These are phyloP conservation scores for Coleophoma cylindrospora DNA, from an alignment of 2,329 filamentous ascomycete species.

Conservation along the genomic window DNA sequence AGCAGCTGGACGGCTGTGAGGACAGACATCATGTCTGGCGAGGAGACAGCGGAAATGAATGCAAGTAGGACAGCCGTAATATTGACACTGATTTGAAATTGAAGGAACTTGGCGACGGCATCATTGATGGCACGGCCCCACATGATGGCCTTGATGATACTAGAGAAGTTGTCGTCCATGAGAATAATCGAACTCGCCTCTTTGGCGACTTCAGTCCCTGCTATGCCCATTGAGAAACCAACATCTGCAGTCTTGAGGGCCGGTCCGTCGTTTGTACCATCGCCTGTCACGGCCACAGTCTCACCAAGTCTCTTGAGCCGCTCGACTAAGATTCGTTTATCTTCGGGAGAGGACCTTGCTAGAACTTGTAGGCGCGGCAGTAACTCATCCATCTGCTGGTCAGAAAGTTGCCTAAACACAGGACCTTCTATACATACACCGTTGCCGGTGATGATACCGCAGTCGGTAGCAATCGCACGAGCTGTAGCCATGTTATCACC, in stretches of 20 bases:
- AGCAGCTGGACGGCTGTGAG: conserved; percentile 62
- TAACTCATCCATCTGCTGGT: conserved; percentile 58
- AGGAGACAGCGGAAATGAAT: conserved; percentile 57
- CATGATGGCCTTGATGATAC: conserved; percentile 78
- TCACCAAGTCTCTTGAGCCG: conserved; percentile 68
- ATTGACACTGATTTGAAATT: conserved; percentile 65
- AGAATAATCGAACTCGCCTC: conserved; percentile 81
- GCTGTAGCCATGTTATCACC: conserved; percentile 79
- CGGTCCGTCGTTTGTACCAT: conserved; percentile 80
- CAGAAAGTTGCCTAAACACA: conserved; percentile 67
- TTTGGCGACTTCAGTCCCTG: conserved; percentile 79
- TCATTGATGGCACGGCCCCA: conserved; percentile 78
- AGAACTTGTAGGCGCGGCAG: conserved; percentile 68
- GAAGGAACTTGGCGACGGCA: conserved; percentile 69
- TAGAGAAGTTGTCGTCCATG: conserved; percentile 84
- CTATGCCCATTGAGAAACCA: conserved; percentile 81
- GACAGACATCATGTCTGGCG: conserved; percentile 48
- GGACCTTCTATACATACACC: conserved; percentile 75
- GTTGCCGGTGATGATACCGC: conserved; percentile 65
- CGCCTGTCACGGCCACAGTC: conserved; percentile 77
- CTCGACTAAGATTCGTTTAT: conserved; percentile 70
- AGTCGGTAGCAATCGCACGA: conserved; percentile 73
- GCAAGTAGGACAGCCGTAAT: conserved; percentile 64
- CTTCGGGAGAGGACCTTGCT: conserved; percentile 70
- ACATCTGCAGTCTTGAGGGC: conserved; percentile 78